Evolutionary conservation across 1,139 yeast genomes (phyloP), one percentile per base, ranked within the genome.

Genomic region (Debaryomyces singareniensis): DNA sequence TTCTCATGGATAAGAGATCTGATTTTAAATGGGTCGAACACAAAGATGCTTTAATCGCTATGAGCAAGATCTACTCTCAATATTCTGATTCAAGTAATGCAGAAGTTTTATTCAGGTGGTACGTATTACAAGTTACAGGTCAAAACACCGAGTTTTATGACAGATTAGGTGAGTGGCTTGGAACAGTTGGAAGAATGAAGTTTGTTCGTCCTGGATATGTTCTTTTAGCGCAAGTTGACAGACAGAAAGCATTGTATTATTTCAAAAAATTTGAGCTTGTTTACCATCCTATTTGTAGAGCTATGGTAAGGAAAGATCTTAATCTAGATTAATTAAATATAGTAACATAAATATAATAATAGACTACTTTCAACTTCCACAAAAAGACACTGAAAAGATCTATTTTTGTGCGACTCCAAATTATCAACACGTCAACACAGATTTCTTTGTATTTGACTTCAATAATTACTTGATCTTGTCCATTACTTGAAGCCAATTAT

Each of bases 171-270:
- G 72, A 75, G 32, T 87, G 95, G 95, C 65, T 87, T 34, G 94
- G 93, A 5, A 78, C 91, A 3, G 93, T 86, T 16, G 96, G 96
- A 14, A 74, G 96, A 64, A 87, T 87, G 96, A 87, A 87, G 64
- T 87, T 78, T 51, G 95, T 85, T 24, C 73, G 96, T 53, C 95
- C 96, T 15, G 87, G 94, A 2, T 86, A 74, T 58, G 68, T 75
- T 24, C 58, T 77, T 38, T 63, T 87, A 37, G 70, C 76, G 49
- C 49, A 61, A 14, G 89, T 80, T 15, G 83, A 84, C 51, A 75
- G 72, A 30, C 58, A 68, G 9, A 60, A 78, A 42, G 96, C 96
- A 0, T 47, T 79, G 14, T 52, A 52, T 3, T 83, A 86, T 13
- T 87, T 83, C 58, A 60, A 58, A 27, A 68, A 68, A 49, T 70